A percentile compares a stretch with the other conserved stretches of the same genome.
Conservation (phyloP, 495 filamentous ascomycete genomes). For the Cercophora scortea region DNA sequence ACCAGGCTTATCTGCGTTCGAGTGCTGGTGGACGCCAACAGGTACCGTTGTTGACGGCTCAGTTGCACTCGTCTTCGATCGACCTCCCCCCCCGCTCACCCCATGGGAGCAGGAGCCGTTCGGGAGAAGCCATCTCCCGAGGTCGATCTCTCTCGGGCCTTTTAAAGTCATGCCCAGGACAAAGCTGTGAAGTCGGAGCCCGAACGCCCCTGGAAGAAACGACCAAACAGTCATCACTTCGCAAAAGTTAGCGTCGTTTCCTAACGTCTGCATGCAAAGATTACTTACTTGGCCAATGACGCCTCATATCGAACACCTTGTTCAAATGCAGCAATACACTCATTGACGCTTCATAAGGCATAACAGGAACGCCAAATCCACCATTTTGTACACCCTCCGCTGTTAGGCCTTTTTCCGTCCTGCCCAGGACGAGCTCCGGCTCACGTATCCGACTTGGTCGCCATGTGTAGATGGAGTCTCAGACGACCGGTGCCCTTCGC, state of each 20-base stretch:
- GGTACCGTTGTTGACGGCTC: too few species aligned
- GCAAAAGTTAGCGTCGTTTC: neutral
- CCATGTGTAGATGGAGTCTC: neutral
- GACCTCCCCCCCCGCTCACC: too few species aligned
- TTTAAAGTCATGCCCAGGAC: slow-evolving; percentile 26
- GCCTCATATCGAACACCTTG: too few species aligned
- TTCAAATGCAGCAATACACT: slow-evolving; percentile 5
- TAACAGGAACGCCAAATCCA: too few species aligned
- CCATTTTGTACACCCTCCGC: neutral
- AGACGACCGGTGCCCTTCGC: too few species aligned
- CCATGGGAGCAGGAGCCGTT: too few species aligned
- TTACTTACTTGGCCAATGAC: too few species aligned
- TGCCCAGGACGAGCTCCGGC: slow-evolving; percentile 2
- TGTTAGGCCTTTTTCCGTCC: slow-evolving; percentile 4
- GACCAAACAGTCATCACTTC: neutral
- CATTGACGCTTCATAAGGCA: neutral
- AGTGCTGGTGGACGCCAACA: too few species aligned
- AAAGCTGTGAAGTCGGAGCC: neutral
- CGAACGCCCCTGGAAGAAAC: neutral
- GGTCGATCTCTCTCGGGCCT: slow-evolving; percentile 12
- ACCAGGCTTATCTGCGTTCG: too few species aligned
- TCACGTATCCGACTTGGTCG: neutral
- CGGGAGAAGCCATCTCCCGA: neutral
- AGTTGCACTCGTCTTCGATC: too few species aligned
- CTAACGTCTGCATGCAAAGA: too few species aligned